phyloP scores from a whole-genome alignment of 2,329 filamentous ascomycete species.

The Rugonectria rugulosa region DNA sequence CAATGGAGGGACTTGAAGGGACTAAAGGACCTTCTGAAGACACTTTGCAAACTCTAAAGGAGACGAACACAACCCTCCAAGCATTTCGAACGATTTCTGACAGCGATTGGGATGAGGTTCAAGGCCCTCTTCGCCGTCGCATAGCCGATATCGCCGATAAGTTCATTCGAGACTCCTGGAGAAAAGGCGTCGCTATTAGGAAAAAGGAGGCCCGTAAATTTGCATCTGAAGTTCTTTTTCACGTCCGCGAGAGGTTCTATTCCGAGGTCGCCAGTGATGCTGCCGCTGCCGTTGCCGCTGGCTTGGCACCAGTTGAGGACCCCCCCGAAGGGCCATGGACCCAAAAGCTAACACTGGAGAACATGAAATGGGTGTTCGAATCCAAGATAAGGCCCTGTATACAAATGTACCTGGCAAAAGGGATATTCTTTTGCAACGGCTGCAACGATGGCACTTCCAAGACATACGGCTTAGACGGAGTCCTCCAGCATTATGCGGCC shows the following conservation, averaged over 20 bases:
- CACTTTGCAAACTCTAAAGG: slow-evolving; percentile 4
- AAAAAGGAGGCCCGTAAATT: slow-evolving; percentile 72
- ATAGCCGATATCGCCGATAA: slow-evolving; percentile 75
- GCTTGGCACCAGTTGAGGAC: slow-evolving; percentile 54
- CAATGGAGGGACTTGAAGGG: slow-evolving; percentile 53
- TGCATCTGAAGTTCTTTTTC: slow-evolving; percentile 74
- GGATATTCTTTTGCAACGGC: slow-evolving; percentile 78
- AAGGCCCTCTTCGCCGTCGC: slow-evolving; percentile 70
- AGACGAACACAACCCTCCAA: slow-evolving; percentile 4
- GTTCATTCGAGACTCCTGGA: slow-evolving; percentile 71
- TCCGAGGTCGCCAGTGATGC: slow-evolving; percentile 63
- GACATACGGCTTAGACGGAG: slow-evolving; percentile 79
- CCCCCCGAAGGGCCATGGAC: slow-evolving; percentile 62
- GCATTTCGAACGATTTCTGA: slow-evolving; percentile 64
- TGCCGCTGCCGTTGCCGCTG: slow-evolving; percentile 53
- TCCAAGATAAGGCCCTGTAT: slow-evolving; percentile 76
- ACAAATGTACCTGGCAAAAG: slow-evolving; percentile 70
- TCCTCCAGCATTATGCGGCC: slow-evolving; percentile 83
- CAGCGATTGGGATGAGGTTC: slow-evolving; percentile 74
- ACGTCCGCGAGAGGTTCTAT: slow-evolving; percentile 73
- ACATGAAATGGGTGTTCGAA: slow-evolving; percentile 88
- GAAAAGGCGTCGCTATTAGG: slow-evolving; percentile 67
- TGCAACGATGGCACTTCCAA: slow-evolving; percentile 70
- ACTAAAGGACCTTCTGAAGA: slow-evolving; percentile 47
- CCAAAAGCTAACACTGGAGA: slow-evolving; percentile 75